Evolutionary conservation across 805 yeast genomes (phyloP).

Genomic region (Trichomonascus vanleenenianus): DNA sequence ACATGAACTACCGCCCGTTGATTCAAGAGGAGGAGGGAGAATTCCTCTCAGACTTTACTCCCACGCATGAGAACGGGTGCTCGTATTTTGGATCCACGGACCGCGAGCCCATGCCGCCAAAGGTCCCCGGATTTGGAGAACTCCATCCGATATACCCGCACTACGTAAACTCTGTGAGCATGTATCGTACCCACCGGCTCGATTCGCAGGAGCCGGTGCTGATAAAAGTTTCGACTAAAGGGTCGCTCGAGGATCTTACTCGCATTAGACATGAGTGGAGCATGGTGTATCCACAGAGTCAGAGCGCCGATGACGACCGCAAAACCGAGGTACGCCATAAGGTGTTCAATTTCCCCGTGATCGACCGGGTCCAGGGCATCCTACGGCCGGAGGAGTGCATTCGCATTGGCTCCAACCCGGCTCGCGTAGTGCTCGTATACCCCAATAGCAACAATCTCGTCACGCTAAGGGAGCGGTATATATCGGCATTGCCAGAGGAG

Average conservation of each 20-base stretch:
- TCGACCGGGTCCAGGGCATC: conserved; percentile 15
- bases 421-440: conserved; percentile 16
- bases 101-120: conserved; percentile 8
- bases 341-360: not conserved
- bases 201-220: conserved; percentile 15
- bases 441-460: conserved; percentile 13
- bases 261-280: conserved; percentile 22
- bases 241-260: conserved; percentile 19
- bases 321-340: not conserved
- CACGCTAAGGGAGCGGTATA: conserved; percentile 17
- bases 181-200: conserved; percentile 14
- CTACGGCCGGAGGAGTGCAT: conserved; percentile 16
- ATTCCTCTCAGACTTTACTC: not conserved
- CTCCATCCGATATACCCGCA: conserved; percentile 17
- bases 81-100: too few relatives aligned
- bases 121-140: conserved; percentile 15
- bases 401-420: conserved; percentile 14
- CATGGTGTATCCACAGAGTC: conserved; percentile 7
- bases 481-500: conserved; percentile 4
- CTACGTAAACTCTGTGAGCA: conserved; percentile 15
- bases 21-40: not conserved
- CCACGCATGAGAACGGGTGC: too few relatives aligned
- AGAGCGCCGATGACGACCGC: not conserved
- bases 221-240: conserved; percentile 16
- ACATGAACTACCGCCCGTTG: not conserved